Conservation (phyloP, 73 alveolate genomes). For the Uronychia setigera region DNA sequence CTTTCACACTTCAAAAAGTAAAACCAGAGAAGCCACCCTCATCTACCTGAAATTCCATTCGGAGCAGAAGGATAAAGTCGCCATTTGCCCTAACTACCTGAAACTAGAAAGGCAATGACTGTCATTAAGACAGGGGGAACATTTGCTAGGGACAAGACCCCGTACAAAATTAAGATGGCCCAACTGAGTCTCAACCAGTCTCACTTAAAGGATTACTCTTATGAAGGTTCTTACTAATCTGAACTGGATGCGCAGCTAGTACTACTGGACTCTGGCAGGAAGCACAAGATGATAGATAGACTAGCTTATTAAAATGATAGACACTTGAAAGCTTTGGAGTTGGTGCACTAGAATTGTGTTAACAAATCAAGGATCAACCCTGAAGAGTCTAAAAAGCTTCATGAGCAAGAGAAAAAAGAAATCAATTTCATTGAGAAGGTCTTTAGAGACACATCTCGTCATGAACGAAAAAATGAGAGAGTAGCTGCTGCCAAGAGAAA, state of each 20-base stretch:
- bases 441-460: no score
- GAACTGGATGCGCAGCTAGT: not conserved
- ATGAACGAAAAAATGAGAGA: no score
- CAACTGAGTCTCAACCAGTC: not conserved
- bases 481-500: no score
- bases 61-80: not conserved
- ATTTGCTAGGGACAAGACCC: not conserved
- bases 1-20: not conserved
- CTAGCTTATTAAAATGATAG: not conserved
- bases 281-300: not conserved
- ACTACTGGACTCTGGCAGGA: not conserved
- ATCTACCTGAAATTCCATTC: not conserved
- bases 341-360: no score
- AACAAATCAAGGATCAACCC: no score
- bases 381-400: no score
- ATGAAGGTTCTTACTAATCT: not conserved
- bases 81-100: not conserved
- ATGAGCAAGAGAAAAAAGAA: no score
- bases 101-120: no score
- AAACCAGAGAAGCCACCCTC: not conserved
- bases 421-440: no score
- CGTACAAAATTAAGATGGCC: not conserved
- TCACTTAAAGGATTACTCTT: not conserved
- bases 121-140: not conserved
- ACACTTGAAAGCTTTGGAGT: not conserved